Conservation (phyloP, 1,284 basidiomycete species). For the Pseudozyma hubeiensis region DNA sequence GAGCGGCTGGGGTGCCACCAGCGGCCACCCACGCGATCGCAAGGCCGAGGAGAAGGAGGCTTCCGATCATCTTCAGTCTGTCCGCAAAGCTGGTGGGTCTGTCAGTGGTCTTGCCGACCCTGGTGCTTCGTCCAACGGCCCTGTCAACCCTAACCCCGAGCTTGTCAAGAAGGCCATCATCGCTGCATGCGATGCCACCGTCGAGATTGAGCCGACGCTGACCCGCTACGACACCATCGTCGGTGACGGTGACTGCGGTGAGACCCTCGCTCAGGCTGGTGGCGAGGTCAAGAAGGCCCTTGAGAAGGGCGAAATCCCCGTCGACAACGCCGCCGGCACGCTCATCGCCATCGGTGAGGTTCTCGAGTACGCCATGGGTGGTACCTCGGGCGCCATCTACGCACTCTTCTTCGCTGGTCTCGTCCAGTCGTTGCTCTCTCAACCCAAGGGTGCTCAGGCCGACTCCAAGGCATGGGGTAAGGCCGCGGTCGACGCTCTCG, state of each 20-base stretch:
- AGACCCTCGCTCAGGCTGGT: conserved; percentile 62
- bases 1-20: conserved; percentile 56
- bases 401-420: conserved; percentile 73
- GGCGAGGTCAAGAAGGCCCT: conserved; percentile 62
- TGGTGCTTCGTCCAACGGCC: conserved; percentile 53
- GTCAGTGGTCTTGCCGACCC: conserved; percentile 59
- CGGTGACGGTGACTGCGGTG: conserved; percentile 68
- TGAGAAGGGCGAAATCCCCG: conserved; percentile 54
- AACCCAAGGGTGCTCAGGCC: conserved; percentile 48
- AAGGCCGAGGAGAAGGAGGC: conserved; percentile 62
- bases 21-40: conserved; percentile 60
- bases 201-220: conserved; percentile 70
- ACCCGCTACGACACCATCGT: conserved; percentile 71
- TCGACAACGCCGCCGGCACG: conserved; percentile 62
- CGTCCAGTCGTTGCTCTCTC: conserved; percentile 61
- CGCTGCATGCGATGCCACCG: conserved; percentile 68
- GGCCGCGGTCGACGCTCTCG: conserved; percentile 58
- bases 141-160: conserved; percentile 56
- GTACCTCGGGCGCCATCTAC: conserved; percentile 71
- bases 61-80: conserved; percentile 49
- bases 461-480: conserved; percentile 60
- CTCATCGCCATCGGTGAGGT: conserved; percentile 62
- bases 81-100: conserved; percentile 59
- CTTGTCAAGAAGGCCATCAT: conserved; percentile 65
- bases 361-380: conserved; percentile 69